A percentile compares a stretch with the other conserved stretches of the same genome.
These are phyloP conservation scores for Lyophyllum semitale DNA, from an alignment of 768 basidiomycete species.

Conservation along the genomic window DNA sequence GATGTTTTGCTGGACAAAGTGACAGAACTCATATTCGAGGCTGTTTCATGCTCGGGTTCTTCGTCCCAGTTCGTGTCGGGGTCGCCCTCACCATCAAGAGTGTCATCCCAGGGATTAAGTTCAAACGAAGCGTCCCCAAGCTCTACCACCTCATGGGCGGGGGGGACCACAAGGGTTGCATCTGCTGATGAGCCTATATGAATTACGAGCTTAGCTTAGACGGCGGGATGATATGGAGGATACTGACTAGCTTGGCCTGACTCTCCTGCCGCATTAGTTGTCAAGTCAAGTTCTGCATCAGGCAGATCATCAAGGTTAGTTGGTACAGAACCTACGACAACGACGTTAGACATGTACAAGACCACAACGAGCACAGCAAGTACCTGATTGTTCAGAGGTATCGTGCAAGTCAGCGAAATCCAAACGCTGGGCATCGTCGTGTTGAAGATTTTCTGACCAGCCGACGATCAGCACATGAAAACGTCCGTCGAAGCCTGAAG, in stretches of 20 bases:
- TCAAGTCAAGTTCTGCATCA: not conserved
- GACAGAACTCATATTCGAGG: slow-evolving; percentile 52
- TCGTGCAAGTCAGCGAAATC: not conserved
- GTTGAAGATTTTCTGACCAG: not conserved
- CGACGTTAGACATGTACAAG: not conserved
- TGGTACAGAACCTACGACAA: not conserved
- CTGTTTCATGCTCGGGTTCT: slow-evolving; percentile 40
- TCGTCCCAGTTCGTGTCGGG: slow-evolving; percentile 43
- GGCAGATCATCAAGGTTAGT: not conserved
- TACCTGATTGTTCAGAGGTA: slow-evolving; percentile 4
- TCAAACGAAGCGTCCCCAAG: slow-evolving; percentile 6
- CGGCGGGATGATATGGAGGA: not conserved
- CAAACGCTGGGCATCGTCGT: not conserved
- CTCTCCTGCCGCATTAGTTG: slow-evolving; percentile 4
- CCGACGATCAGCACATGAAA: not conserved
- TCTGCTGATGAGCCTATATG: slow-evolving; percentile 9
- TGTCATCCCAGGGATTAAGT: slow-evolving; percentile 32
- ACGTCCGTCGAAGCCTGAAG: not conserved
- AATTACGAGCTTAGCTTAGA: not conserved
- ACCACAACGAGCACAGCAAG: not conserved
- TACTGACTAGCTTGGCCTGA: slow-evolving; percentile 7
- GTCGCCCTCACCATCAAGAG: slow-evolving; percentile 48
- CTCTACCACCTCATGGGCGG: slow-evolving; percentile 8
- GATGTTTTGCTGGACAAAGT: slow-evolving; percentile 61
- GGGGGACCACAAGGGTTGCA: slow-evolving; percentile 5